Conservation (phyloP, 352 stramenopile genomes). For the Globisporangium uncinulatum region DNA sequence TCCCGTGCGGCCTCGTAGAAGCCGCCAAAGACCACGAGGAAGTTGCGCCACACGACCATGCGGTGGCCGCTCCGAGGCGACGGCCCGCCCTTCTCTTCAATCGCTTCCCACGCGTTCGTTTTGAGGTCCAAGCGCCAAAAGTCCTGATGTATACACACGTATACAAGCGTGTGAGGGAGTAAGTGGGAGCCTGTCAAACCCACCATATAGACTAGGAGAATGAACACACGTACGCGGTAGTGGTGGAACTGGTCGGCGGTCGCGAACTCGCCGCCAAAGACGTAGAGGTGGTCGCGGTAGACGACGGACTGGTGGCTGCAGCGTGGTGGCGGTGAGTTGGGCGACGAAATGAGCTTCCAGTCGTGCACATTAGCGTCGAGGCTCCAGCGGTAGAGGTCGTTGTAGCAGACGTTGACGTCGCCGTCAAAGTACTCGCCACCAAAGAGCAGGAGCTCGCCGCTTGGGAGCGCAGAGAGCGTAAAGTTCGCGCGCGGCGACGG, state of each 20-base stretch:
- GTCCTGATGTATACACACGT: constrained; percentile 36
- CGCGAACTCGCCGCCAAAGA: constrained; percentile 97
- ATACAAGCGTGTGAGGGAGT: not conserved
- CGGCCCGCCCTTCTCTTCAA: constrained; percentile 79
- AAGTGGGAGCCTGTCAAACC: not conserved
- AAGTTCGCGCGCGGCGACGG: constrained; percentile 76
- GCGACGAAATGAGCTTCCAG: constrained; percentile 89
- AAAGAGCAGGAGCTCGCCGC: constrained; percentile 90
- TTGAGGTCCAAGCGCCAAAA: constrained; percentile 91
- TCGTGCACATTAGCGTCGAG: constrained; percentile 51
- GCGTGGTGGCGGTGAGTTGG: constrained; percentile 84
- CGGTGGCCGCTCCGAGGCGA: constrained; percentile 87
- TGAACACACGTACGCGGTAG: constrained; percentile 64
- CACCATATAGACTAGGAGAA: no score
- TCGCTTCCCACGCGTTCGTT: constrained; percentile 92
- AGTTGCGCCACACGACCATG: constrained; percentile 95
- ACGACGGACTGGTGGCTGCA: constrained; percentile 95
- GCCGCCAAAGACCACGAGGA: constrained; percentile 95
- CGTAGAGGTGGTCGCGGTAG: constrained; percentile 94
- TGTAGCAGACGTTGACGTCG: constrained; percentile 94
- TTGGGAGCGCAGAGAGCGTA: constrained; percentile 62
- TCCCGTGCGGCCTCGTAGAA: constrained; percentile 94
- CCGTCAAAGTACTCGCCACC: constrained; percentile 98
- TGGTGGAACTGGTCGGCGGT: constrained; percentile 97
- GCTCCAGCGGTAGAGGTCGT: constrained; percentile 95